Base-by-base conservation (phyloP, 2,329 filamentous ascomycete species). In the Neophaeococcomyces mojaviensis region DNA sequence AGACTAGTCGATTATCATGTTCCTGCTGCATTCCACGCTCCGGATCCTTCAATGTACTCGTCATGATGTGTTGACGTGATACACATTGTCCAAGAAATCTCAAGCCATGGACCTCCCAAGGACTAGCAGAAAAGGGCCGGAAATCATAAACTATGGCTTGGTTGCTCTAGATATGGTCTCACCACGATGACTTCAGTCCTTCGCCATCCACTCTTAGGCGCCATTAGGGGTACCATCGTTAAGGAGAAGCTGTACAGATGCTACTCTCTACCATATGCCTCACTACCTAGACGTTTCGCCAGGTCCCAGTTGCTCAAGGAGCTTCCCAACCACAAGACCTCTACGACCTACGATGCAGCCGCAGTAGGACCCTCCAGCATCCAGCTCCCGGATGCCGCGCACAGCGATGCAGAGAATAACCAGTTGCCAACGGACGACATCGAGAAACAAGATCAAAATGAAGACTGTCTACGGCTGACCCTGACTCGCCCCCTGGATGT, bases 351-450 rank as follows among this genome's bases (percentile, higher is more conserved):
- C 37, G 37, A 39, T 18, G 37, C 37, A 39, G 28, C 37, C 37
- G 28, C 8, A 28, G 28, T 30, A 4, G 37, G 37, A 28, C 37
- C 37, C 8, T 10, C 19, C 3, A 28, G 37, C 15, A 39, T 39
- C 15, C 37, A 39, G 37, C 62, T 90, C 86, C 84, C 85, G 89
- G 59, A 89, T 84, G 31, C 76, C 77, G 58, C 88, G 89, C 39
- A 90, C 73, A 2, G 86, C 86, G 2, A 81, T 81, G 59, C 86
- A 84, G 45, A 90, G 71, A 51, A 92, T 74, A 39, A 89, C 86
- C 37, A 39, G 24, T n/a, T 39, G 4, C 37, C 37, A n/a, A 28
- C 7, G 4, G 20, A 39, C 7, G 37, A 39, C n/a, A 12, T 39
- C 19, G 3, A 4, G 12, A 30, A 40, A 36, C 28, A 34, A 15